Conservation (phyloP, 768 basidiomycete species). For the Clathrus columnatus region DNA sequence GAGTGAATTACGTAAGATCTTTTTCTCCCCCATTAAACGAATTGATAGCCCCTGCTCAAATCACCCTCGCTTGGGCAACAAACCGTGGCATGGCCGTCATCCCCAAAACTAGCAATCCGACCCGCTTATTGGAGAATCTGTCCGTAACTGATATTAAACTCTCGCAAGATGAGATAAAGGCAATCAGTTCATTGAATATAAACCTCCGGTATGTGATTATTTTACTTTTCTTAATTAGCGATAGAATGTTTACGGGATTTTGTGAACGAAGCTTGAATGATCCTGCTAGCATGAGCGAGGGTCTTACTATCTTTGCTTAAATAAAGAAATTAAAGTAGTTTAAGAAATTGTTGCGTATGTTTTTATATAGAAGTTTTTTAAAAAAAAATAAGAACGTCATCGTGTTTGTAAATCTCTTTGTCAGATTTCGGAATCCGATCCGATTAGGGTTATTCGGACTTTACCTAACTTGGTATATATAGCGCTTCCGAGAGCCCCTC, state of each 20-base stretch:
- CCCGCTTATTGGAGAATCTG: constrained; percentile 46
- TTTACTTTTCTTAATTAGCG: neutral
- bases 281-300: constrained; percentile 57
- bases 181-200: constrained; percentile 51
- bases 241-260: constrained; percentile 4
- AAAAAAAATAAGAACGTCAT: too few species aligned
- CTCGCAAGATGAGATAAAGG: constrained; percentile 45
- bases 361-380: too few species aligned
- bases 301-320: constrained; percentile 63
- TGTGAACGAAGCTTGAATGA: constrained; percentile 49
- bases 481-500: too few species aligned
- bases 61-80: constrained; percentile 72
- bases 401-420: too few species aligned
- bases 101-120: constrained; percentile 52
- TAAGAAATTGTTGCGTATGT: too few species aligned
- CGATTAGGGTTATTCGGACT: too few species aligned
- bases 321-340: neutral
- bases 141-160: constrained; percentile 41
- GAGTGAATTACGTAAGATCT: too few species aligned
- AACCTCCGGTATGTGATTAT: constrained; percentile 42
- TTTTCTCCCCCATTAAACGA: too few species aligned
- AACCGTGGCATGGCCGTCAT: constrained; percentile 68
- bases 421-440: too few species aligned
- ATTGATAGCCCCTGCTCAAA: constrained; percentile 45
- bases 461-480: too few species aligned